Evolutionary conservation across 2,329 filamentous ascomycete genomes (phyloP), one percentile per base, ranked within the genome.

Genomic region (Lasiodiplodia sp.): DNA sequence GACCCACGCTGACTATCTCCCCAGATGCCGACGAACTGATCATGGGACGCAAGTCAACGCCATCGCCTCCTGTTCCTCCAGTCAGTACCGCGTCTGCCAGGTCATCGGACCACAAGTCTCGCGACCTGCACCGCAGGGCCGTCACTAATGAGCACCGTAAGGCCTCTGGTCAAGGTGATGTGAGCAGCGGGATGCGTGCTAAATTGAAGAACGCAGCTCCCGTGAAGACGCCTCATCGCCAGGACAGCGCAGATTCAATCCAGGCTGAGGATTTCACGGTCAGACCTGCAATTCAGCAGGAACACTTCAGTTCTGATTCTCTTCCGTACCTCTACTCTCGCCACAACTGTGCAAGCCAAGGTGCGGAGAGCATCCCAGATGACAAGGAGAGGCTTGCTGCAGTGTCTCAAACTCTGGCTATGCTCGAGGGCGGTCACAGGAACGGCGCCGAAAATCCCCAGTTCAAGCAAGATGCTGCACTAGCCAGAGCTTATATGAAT

Each of bases 81-180:
- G 44, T 52, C 14, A 14, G 16, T 16, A 3, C 12, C 23, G n/a
- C n/a, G 6, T 49, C 47, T 64, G 28, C 44, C 25, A 52, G 60
- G 31, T 21, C 28, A 31, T 52, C 60, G 31, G 60, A 31, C 6
- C 40, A 38, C 11, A 64, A 25, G 16, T 25, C 60, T 52, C 60
- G 31, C 28, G 31, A 64, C 11, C 16, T 66, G 25, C 63, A 47
- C 23, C 63, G 63, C 18, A 44, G 55, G 63, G 51, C 63, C 14
- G 51, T 66, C 16, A 66, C 63, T 47, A 66, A 66, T 23, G 63
- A 66, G 37, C 49, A 57, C 51, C 51, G 63, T 55, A 66, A 66
- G 63, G 51, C 49, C 28, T 56, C 51, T 57, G 21, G 44, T 38
- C 44, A 64, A n/a, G 37, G 18, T 31, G 60, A 31, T 52, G 47